phyloP scores from a whole-genome alignment of 805 yeast genomes.

The Suhomyces tanzawaensis region DNA sequence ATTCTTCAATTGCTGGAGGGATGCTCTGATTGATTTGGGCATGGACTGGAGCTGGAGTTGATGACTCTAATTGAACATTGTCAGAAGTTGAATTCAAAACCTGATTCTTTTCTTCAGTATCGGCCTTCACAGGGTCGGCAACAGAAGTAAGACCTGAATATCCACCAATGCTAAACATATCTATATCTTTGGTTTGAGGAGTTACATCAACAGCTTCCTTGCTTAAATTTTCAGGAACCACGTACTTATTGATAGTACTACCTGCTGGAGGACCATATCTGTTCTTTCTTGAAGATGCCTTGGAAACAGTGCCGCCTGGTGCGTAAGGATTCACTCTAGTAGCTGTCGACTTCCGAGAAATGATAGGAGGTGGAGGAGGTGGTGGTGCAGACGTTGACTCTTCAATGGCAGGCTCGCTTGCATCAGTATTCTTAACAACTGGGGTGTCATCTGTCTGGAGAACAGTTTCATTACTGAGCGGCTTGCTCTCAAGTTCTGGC shows the following conservation, averaged over 20 bases:
- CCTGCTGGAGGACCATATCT: constrained; percentile 28
- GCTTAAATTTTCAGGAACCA: constrained; percentile 9
- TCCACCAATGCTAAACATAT: constrained; percentile 15
- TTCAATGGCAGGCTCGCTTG: too few species aligned
- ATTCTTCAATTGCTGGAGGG: neutral
- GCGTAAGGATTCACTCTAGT: constrained; percentile 35
- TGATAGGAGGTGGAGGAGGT: constrained; percentile 15
- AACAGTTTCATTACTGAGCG: too few species aligned
- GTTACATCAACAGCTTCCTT: neutral
- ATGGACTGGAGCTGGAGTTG: neutral
- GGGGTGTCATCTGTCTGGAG: too few species aligned
- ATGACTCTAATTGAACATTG: neutral
- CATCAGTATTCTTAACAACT: too few species aligned
- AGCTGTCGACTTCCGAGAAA: constrained; percentile 5
- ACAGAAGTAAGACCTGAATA: neutral
- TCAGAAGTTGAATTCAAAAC: neutral
- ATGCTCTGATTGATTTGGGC: neutral
- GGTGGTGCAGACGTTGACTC: constrained; percentile 11
- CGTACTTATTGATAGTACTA: constrained; percentile 6
- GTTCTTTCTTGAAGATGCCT: constrained; percentile 14
- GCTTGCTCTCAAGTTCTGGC: too few species aligned
- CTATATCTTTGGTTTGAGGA: constrained; percentile 3
- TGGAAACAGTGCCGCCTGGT: constrained; percentile 21
- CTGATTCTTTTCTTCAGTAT: neutral
- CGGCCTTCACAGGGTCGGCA: neutral